Conservation (phyloP, 1,284 basidiomycete species). For the Irpex sp. region DNA sequence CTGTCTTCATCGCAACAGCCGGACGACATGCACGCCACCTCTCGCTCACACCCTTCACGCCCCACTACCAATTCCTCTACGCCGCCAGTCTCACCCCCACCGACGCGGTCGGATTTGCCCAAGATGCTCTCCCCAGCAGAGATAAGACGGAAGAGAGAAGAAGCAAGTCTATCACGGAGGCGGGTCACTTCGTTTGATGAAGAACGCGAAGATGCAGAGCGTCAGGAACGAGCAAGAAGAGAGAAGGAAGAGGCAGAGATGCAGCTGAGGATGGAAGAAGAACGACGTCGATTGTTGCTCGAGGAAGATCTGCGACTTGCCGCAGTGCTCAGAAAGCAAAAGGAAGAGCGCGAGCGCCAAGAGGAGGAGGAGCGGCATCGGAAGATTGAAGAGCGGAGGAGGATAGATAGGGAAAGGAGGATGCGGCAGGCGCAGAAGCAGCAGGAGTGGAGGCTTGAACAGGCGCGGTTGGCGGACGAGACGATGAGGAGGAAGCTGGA, state of each 20-base stretch:
- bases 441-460: slow-evolving; percentile 54
- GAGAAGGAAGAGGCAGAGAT: slow-evolving; percentile 44
- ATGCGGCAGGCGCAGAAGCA: slow-evolving; percentile 48
- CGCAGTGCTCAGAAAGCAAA: slow-evolving; percentile 40
- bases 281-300: slow-evolving; percentile 37
- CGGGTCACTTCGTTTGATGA: slow-evolving; percentile 44
- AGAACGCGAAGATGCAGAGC: slow-evolving; percentile 44
- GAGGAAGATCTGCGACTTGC: slow-evolving; percentile 49
- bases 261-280: slow-evolving; percentile 50
- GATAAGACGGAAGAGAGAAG: slow-evolving; percentile 4
- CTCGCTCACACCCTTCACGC: background rate
- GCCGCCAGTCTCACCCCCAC: background rate
- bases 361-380: slow-evolving; percentile 45
- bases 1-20: background rate
- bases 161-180: slow-evolving; percentile 19
- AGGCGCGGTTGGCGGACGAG: slow-evolving; percentile 44
- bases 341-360: slow-evolving; percentile 44
- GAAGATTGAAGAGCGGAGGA: slow-evolving; percentile 48
- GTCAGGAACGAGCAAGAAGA: slow-evolving; percentile 40
- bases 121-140: slow-evolving; percentile 7
- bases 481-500: slow-evolving; percentile 42
- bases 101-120: slow-evolving; percentile 1
- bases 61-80: background rate
- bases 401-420: slow-evolving; percentile 45
- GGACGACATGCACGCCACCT: background rate